These are phyloP conservation scores for Pleurozium schreberi DNA, from an alignment of 225 moss, liverwort and hornwort genomes.

Conservation along the genomic window DNA sequence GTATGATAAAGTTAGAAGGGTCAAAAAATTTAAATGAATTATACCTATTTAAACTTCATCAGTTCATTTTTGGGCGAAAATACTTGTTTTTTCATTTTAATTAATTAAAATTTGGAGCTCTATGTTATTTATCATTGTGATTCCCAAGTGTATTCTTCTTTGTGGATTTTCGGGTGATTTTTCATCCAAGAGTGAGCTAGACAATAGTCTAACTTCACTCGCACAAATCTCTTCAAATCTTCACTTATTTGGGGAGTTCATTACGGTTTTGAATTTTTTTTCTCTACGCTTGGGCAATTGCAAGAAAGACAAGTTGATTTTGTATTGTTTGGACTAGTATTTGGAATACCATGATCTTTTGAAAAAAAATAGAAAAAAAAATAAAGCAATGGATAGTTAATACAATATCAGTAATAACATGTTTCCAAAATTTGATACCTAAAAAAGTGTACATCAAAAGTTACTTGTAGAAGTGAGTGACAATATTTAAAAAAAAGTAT, in stretches of 20 bases:
- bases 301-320: background rate
- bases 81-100: background rate
- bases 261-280: accelerated
- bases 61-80: background rate
- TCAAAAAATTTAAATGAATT: background rate
- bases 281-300: accelerated
- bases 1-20: background rate
- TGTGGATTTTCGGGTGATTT: accelerated
- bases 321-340: background rate
- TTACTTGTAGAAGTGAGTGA: background rate
- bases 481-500: too few relatives aligned
- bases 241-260: background rate
- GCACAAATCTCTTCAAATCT: accelerated
- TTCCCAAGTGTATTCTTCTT: background rate
- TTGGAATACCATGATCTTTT: background rate
- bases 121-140: accelerated
- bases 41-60: background rate
- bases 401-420: background rate
- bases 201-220: background rate
- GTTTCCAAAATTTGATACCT: background rate
- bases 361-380: background rate
- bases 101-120: background rate
- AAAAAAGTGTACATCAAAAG: too few relatives aligned
- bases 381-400: background rate
- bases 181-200: background rate